Evolutionary conservation across 139 green algal genomes (phyloP).

Genomic region (Picocystis salinarum): DNA sequence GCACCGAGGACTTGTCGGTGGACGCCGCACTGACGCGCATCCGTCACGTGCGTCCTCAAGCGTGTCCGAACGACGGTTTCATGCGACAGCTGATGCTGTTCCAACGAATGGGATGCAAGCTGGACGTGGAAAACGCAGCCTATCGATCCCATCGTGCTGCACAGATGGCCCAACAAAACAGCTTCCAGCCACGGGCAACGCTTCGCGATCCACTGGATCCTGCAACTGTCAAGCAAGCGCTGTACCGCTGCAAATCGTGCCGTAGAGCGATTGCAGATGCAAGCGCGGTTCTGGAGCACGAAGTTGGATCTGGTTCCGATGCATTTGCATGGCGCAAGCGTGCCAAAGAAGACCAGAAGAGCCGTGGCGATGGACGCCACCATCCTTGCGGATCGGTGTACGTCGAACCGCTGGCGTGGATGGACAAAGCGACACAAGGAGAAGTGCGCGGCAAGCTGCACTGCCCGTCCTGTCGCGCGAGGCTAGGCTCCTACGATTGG

Average conservation of each 20-base stretch:
- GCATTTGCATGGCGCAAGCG: constrained; percentile 18
- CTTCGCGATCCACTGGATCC: too few relatives aligned
- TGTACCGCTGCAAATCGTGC: constrained; percentile 64
- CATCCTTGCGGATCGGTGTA: constrained; percentile 34
- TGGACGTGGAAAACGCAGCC: constrained; percentile 29
- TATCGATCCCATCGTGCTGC: too few relatives aligned
- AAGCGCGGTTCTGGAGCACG: constrained; percentile 8
- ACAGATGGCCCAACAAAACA: too few relatives aligned
- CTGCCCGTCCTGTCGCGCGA: background rate
- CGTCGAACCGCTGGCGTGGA: constrained; percentile 61
- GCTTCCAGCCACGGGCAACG: too few relatives aligned
- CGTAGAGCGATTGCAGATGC: constrained; percentile 32
- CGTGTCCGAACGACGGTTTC: constrained; percentile 48
- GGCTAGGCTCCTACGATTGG: background rate
- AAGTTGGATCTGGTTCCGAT: constrained; percentile 17
- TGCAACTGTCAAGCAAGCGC: too few relatives aligned
- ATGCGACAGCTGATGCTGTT: constrained; percentile 47
- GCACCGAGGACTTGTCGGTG: background rate
- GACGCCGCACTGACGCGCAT: constrained; percentile 11
- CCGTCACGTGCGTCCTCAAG: constrained; percentile 11
- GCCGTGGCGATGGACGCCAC: background rate
- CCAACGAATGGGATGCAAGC: constrained; percentile 25
- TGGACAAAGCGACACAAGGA: constrained; percentile 33
- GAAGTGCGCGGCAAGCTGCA: constrained; percentile 23
- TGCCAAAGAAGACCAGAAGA: background rate